Base-by-base conservation (phyloP, 192 early-diverging fungal genomes). In the Phycomyces blakesleeanus region DNA sequence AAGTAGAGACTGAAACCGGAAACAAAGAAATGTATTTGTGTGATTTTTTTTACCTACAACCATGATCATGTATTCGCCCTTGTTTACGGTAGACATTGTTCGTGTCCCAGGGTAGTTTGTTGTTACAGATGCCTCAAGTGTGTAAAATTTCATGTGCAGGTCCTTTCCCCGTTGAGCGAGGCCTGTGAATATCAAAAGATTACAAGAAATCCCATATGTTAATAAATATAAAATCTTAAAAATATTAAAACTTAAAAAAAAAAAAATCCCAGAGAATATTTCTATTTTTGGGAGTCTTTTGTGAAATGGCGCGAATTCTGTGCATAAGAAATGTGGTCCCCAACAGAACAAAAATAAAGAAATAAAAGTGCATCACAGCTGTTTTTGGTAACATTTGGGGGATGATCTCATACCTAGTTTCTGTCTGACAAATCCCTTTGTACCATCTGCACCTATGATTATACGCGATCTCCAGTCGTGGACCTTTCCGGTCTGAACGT, bases 21-120 rank as follows among this genome's bases (percentile, higher is more conserved):
- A n/a, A n/a, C n/a, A n/a, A n/a, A n/a, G n/a, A n/a, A n/a, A n/a
- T n/a, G n/a, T n/a, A n/a, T n/a, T n/a, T n/a, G n/a, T n/a, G n/a
- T n/a, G n/a, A n/a, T n/a, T n/a, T n/a, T 25, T 12, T 21, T 55
- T 68, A 68, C 66, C 66, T 55, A 61, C 37, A 37, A 68, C 52
- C 27, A 52, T 55, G 12, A 68, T 15, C 18, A 51, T 61, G 40
- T 49, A 51, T 22, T 68, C 26, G 50, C 34, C 25, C 21, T 68
- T 68, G 29, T 14, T 55, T 4, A 68, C 26, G 1, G 42, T 44
- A 8, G 66, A 68, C 16, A 68, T 49, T 12, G 59, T 37, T 14
- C 42, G n/a, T 20, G 37, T 27, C 34, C 59, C 59, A 8, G 66
- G 66, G 42, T 44, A 68, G 26, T 60, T 68, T 51, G 66, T 68